Base-by-base conservation (phyloP, 2,329 filamentous ascomycete genomes). In the Coniella lustricola region DNA sequence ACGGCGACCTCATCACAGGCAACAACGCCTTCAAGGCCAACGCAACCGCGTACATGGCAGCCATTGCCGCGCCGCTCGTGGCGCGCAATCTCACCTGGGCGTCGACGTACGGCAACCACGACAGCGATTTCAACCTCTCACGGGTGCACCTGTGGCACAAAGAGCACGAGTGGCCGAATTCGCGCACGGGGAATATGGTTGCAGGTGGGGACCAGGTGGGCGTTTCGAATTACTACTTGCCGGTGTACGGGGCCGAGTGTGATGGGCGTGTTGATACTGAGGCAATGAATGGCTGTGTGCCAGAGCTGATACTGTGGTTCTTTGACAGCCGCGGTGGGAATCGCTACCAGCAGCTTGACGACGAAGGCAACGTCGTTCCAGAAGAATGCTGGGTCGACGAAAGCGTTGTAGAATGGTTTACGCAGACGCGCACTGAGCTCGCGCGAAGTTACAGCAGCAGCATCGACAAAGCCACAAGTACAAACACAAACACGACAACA, bases 1-100 rank as follows among this genome's bases (percentile, higher is more conserved):
- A 82, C 51, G 81, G 81, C 35, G 81, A 84, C 56, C 65, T 84
- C 3, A 76, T 82, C 48, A 81, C 79, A 0, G 79, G 80, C 31
- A 77, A 84, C 49, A 74, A 76, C 52, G 71, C 70, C 4, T 70
- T 66, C 53, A 50, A 64, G 16, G 58, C 66, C 1, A 79, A 79
- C 54, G 67, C 70, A 41, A 75, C 69, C 1, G 50, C 59, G n/a
- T 77, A 77, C 45, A 39, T 80, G 3, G 72, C 78, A 55, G 57
- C 67, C 41, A 69, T 79, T 17, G 70, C 77, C 1, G 60, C 54
- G 1, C 75, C 74, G 0, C 57, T 82, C 0, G 62, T 77, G 1
- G 48, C 67, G 1, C 67, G 68, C 16, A 63, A 65, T 16, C 51
- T 77, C 1, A 64, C 65, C 2, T 82, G 77, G 72, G 77, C 77